Evolutionary conservation across 768 basidiomycete species (phyloP), one percentile per base, ranked within the genome.

Genomic region (Cystobasidium tubakii): DNA sequence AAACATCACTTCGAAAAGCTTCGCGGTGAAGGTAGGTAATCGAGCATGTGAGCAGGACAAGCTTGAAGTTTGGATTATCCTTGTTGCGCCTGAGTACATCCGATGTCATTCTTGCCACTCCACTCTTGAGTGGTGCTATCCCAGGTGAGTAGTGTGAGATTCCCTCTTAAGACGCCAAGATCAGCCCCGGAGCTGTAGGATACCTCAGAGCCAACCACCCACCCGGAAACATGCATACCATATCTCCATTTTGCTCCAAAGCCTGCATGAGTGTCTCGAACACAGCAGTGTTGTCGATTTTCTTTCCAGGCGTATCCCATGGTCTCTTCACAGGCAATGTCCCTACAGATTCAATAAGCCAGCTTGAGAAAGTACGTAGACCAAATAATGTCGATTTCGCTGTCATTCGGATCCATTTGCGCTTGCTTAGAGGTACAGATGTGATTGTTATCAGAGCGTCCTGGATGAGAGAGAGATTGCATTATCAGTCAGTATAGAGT

Each of bases 361-460:
- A 92, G 75, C 89, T 90, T 9, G 89, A 91, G 80, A 94, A 91
- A 1, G 90, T 93, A 76, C 81, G 85, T 53, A 85, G 87, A 1
- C 90, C 90, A 77, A 94, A 94, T 77, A 89, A 89, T 0, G 91
- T 90, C 46, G 90, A 86, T 79, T 94, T 94, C 13, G 92, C 92
- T 0, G 92, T 94, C 50, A 94, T 82, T 15, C 91, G 87, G 4
- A 94, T 81, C 84, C 91, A 87, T 77, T 76, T 84, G 86, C 89
- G 90, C 53, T 73, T 46, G 25, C n/a, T 44, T n/a, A 79, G 50
- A 64, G 25, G 55, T 27, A 73, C 31, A 12, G 25, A 70, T 27
- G 57, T 46, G 29, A 33, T 25, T 42, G 23, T 17, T 25, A 74
- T 31, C 23, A 54, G 31, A 3, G 75, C 60, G 19, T 73, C 60